Evolutionary conservation across 2,329 filamentous ascomycete genomes (phyloP).

Genomic region (Dothidotthia symphoricarpi): DNA sequence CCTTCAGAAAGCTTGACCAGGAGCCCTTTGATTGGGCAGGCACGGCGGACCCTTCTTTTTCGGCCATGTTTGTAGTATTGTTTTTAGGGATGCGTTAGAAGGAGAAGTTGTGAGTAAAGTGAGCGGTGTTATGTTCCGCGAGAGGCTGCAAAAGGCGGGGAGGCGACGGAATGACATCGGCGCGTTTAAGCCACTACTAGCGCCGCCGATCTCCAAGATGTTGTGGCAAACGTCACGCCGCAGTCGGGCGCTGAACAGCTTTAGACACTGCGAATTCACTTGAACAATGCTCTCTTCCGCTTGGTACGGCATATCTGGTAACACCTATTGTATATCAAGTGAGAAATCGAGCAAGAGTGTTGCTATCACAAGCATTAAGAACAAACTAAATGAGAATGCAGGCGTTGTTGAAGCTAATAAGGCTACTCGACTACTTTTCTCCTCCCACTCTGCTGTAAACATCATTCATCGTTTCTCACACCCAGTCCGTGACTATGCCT

Average conservation of each 20-base stretch:
- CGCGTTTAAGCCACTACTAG: constrained; percentile 14
- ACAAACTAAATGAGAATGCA: too few relatives aligned
- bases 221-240: constrained; percentile 11
- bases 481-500: constrained; percentile 31
- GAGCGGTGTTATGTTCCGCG: not conserved
- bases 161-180: constrained; percentile 15
- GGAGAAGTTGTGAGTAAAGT: not conserved
- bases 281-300: too few relatives aligned
- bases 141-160: constrained; percentile 7
- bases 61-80: constrained; percentile 19
- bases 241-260: too few relatives aligned
- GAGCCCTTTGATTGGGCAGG: constrained; percentile 48
- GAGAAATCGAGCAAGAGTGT: too few relatives aligned
- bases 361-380: too few relatives aligned
- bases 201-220: constrained; percentile 3
- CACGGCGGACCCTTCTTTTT: constrained; percentile 48
- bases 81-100: not conserved
- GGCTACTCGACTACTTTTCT: not conserved
- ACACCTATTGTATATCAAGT: too few relatives aligned
- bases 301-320: too few relatives aligned
- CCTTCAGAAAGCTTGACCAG: constrained; percentile 53
- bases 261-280: too few relatives aligned
- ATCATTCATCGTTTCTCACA: constrained; percentile 9
- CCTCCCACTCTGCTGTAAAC: not conserved
- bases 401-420: not conserved